A percentile compares a stretch with the other conserved stretches of the same genome.
Conservation (phyloP, 2,329 filamentous ascomycete species). For the Lecanosticta acicola region DNA sequence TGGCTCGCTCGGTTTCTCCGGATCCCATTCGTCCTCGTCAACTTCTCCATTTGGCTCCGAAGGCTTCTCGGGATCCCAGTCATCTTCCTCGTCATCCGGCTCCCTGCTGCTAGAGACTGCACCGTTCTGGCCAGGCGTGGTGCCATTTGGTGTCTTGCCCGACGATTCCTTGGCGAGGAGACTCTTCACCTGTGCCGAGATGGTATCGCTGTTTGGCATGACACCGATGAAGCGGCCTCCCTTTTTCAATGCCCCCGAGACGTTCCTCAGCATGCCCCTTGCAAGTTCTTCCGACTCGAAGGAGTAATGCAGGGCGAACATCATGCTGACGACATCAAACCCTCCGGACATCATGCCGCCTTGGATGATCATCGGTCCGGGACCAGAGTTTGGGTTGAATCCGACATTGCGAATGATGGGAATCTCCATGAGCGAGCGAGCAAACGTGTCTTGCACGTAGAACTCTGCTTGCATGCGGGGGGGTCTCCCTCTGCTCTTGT, state of each 20-base stretch:
- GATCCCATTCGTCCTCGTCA: conserved; percentile 33
- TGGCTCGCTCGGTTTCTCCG: conserved; percentile 42
- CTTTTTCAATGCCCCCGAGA: conserved; percentile 83
- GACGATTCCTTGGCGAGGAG: conserved; percentile 58
- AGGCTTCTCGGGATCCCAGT: conserved; percentile 40
- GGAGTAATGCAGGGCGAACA: conserved; percentile 99
- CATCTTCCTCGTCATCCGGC: conserved; percentile 28
- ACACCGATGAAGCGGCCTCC: conserved; percentile 90
- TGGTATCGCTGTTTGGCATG: conserved; percentile 93
- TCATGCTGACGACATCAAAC: conserved; percentile 96
- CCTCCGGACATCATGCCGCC: conserved; percentile 65
- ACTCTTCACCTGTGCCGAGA: conserved; percentile 69
- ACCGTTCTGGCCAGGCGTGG: conserved; percentile 31
- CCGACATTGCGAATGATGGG: conserved; percentile 80
- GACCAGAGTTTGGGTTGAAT: conserved; percentile 68
- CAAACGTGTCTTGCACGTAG: conserved; percentile 86
- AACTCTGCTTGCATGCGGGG: conserved; percentile 68
- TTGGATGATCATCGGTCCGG: conserved; percentile 52
- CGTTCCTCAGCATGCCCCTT: conserved; percentile 86
- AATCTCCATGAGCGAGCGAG: conserved; percentile 73
- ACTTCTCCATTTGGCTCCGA: conserved; percentile 36
- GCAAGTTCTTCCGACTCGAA: conserved; percentile 91
- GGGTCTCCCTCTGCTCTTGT: conserved; percentile 30
- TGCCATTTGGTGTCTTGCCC: conserved; percentile 30
- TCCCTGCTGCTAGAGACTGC: conserved; percentile 21